Evolutionary conservation across 192 early-diverging fungal species (phyloP).

Genomic region (Glomus cerebriforme): DNA sequence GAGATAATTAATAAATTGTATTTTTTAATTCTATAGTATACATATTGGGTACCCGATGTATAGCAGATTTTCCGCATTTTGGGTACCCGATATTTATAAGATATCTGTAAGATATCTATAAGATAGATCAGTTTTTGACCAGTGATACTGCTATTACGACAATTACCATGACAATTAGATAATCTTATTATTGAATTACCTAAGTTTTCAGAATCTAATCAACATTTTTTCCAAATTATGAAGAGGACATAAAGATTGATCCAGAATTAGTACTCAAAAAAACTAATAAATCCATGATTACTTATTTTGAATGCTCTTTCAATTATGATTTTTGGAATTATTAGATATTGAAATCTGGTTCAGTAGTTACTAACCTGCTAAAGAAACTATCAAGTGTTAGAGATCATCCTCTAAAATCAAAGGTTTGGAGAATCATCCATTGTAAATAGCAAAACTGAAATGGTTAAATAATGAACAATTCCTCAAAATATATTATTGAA

Average conservation of each 20-base stretch:
- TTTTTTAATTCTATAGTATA: too few species aligned
- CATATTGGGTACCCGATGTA: too few species aligned
- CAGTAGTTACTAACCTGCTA: slow-evolving; percentile 25
- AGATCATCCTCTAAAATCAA: slow-evolving; percentile 19
- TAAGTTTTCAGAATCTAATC: slow-evolving; percentile 20
- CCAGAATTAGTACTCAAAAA: slow-evolving; percentile 27
- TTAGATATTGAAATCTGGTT: slow-evolving; percentile 24
- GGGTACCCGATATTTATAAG: too few species aligned
- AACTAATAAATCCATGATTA: slow-evolving; percentile 21
- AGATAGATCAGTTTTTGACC: too few species aligned
- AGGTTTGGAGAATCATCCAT: slow-evolving; percentile 25
- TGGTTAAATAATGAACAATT: slow-evolving; percentile 24
- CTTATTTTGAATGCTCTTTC: slow-evolving; percentile 23
- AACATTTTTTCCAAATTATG: slow-evolving; percentile 24
- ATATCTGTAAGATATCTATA: too few species aligned
- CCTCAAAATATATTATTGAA: slow-evolving; percentile 25
- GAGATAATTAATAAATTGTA: too few species aligned
- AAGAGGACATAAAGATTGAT: slow-evolving; percentile 22
- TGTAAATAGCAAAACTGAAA: slow-evolving; percentile 29
- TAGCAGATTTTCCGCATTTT: too few species aligned
- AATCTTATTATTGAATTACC: slow-evolving; percentile 22
- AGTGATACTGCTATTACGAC: too few species aligned
- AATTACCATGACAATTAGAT: too few species aligned
- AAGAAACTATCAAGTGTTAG: slow-evolving; percentile 14
- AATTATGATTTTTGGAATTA: slow-evolving; percentile 21